Base-by-base conservation (phyloP, 352 stramenopile species). In the Pythium phragmiticola region DNA sequence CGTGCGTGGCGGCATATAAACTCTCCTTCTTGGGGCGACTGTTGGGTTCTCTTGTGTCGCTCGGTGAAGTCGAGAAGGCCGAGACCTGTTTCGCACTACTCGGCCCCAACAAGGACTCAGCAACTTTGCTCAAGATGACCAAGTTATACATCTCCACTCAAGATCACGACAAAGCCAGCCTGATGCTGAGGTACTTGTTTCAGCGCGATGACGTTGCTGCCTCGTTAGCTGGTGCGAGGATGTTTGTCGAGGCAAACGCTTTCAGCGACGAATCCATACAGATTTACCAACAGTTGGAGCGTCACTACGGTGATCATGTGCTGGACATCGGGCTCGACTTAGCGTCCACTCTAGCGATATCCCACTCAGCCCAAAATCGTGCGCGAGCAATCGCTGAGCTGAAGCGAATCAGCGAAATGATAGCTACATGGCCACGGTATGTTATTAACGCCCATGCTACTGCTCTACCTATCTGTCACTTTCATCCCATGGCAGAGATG, bases 281-380 rank as follows among this genome's bases (percentile, higher is more conserved):
- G 36, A 69, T 92, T 53, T 94, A 88, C 68, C 65, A 77, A 48
- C 70, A 84, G 12, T 67, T 94, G 7, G 68, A 82, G n/a, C 66
- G 74, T 42, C 80, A 86, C 36, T 90, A 87, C 33, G 81, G 78
- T 4, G 79, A 87, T 60, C 58, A 75, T 26, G 63, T 68, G 19
- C 58, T 88, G 26, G 67, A 80, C 28, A 89, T 94, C 42, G 78
- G 75, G 49, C 47, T 91, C 30, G 84, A 91, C 57, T 65, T 93
- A 14, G 82, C 78, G n/a, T 89, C 77, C 41, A 71, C 66, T 50
- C 68, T 91, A 6, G 77, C 77, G 62, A 47, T 66, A 62, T 70
- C 78, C 63, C 43, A 68, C 39, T 36, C 64, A 67, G 39, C 54
- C 11, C 53, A 74, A 61, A 60, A 66, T 46, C 60, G 60, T 41